phyloP scores from a whole-genome alignment of 176 grass and related monocot species.

The Pontederia crassipes region DNA sequence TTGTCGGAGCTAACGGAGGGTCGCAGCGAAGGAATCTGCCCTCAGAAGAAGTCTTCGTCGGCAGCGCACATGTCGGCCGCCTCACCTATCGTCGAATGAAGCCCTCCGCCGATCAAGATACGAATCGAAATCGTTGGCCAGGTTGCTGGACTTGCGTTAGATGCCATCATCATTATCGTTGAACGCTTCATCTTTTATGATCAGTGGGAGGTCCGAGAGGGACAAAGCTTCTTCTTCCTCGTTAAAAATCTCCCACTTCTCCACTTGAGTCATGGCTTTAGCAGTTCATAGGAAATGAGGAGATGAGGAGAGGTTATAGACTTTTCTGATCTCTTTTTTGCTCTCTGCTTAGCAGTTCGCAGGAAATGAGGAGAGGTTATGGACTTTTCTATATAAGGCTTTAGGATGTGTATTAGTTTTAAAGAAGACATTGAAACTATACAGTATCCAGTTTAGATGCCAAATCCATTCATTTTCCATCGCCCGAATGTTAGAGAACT shows the following conservation, averaged over 20 bases:
- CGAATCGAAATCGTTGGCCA: conserved; percentile 43
- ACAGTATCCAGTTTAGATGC: too few relatives aligned
- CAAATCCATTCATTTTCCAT: too few relatives aligned
- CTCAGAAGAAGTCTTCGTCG: conserved; percentile 59
- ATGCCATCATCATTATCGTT: background rate
- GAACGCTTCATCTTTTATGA: too few relatives aligned
- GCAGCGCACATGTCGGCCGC: conserved; percentile 50
- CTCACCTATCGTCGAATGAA: conserved; percentile 12
- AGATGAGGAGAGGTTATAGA: background rate
- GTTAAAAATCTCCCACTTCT: background rate
- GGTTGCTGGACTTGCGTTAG: background rate
- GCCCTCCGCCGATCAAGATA: conserved; percentile 24
- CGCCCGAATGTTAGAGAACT: too few relatives aligned
- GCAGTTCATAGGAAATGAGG: background rate
- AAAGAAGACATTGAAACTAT: background rate
- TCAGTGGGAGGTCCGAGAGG: background rate
- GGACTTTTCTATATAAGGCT: background rate
- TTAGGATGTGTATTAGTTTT: background rate
- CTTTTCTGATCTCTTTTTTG: too few relatives aligned
- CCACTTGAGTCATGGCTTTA: background rate
- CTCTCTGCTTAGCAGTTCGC: too few relatives aligned
- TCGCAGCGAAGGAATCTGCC: conserved; percentile 48
- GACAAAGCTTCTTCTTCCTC: background rate
- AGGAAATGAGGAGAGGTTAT: too few relatives aligned
- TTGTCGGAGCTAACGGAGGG: conserved; percentile 19